Evolutionary conservation across 495 filamentous ascomycete species (phyloP), one percentile per base, ranked within the genome.

Genomic region (Glutinoglossum americanum): DNA sequence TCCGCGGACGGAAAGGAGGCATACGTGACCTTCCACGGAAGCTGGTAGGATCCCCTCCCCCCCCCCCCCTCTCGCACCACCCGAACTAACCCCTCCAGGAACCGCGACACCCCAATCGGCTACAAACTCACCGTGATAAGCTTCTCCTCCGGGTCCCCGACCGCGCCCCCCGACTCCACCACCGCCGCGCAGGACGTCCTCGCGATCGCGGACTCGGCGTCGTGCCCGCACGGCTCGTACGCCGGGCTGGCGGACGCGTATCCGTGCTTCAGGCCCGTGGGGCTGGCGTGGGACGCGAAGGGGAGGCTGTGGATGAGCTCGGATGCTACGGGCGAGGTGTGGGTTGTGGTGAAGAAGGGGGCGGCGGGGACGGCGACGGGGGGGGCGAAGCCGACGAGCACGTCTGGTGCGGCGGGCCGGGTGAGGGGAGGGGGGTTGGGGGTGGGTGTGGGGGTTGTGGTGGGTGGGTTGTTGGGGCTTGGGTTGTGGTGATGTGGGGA

Each of bases 291-390:
- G 2, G 77, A 80, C 64, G 55, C 9, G 1, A 30, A 65, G 25
- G 72, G 70, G 7, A 62, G 77, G 39, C 44, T 82, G 23, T 82
- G 74, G 57, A 72, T 82, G 64, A 76, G 71, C 45, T 75, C 72
- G 13, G 79, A 82, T 61, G 58, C 70, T 6, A 78, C 73, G 26
- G 79, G 79, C 0, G 79, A 82, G 65, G 65, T 82, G 19, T 81
- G 73, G 58, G 72, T 81, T 26, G 58, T 82, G 39, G 60, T 60
- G 57, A 56, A 56, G 32, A 25, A 19, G 25, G 19, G 19, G 4
- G 49, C 23, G 5, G 19, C 26, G 23, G 47, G 7, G 37, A 49
- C 47, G 5, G n/a, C 47, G 19, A 49, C 8, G 47, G 47, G 1
- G 13, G 15, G 37, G 13, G 37, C 37, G 30, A 33, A 3, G 4